Base-by-base conservation (phyloP, 768 basidiomycete species). In the Rhodotorula babjevae region DNA sequence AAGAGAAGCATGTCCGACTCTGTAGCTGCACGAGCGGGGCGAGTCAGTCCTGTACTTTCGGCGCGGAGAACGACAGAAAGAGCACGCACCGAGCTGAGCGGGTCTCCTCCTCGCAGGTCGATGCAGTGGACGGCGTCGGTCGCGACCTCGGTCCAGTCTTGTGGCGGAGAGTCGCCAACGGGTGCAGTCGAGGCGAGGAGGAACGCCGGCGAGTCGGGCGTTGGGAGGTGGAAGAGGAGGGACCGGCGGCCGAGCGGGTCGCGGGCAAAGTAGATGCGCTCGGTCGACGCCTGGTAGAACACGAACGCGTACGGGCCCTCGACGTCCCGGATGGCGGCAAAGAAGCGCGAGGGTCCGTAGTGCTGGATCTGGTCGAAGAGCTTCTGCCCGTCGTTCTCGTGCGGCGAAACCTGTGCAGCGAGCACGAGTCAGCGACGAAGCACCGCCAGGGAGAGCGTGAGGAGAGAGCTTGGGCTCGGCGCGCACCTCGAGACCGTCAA, bases 291-390 rank as follows among this genome's bases (percentile, higher is more conserved):
- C 66, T 90, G 85, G 79, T 88, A 92, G 79, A 87, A 91, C 2
- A 88, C 86, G 74, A 93, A 87, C 0, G 91, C 91, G 80, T 92
- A 93, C 87, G 92, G 92, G 65, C 92, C 92, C 79, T 94, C 92
- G 25, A 93, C 83, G 40, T 74, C 80, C 33, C 85, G 86, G 55
- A 93, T 83, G 0, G 87, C 76, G 60, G 82, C 79, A 36, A 83
- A 79, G 44, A 92, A 80, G n/a, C 84, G 82, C 50, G 84, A 83
- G 6, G 80, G 61, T 0, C 78, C 79, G 15, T 73, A 65, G 7
- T 75, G 61, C 40, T 65, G 77, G 44, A 86, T 72, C 29, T 66
- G 69, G 15, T 79, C 76, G 61, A 86, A 84, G 1, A 87, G 81
- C 73, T 84, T 86, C 53, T 82, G 82, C 1, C 91, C 90, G 71